Percentiles rank a stretch among this genome's conserved stretches.
Evolutionary conservation across 2,329 filamentous ascomycete genomes (phyloP).

Genomic region (Fusarium nematophilum): DNA sequence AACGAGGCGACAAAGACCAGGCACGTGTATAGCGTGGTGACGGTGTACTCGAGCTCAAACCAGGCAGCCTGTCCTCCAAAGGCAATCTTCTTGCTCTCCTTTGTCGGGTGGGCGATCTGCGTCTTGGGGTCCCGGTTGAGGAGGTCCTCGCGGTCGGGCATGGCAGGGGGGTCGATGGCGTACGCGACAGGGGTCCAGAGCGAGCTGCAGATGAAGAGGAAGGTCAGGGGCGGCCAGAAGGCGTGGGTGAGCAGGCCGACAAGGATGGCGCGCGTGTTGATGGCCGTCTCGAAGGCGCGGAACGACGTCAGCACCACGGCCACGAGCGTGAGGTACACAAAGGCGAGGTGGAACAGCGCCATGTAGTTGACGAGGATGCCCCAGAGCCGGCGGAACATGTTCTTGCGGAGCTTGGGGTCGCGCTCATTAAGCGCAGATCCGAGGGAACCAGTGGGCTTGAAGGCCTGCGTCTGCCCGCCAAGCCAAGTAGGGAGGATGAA

Average conservation of each 20-base stretch:
- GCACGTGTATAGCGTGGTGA: slow-evolving; percentile 61
- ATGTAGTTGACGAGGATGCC: slow-evolving; percentile 67
- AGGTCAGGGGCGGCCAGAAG: slow-evolving; percentile 71
- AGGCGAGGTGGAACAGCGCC: slow-evolving; percentile 65
- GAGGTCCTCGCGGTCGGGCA: slow-evolving; percentile 68
- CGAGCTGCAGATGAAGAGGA: slow-evolving; percentile 65
- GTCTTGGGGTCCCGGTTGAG: slow-evolving; percentile 66
- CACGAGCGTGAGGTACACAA: slow-evolving; percentile 64
- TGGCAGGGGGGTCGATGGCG: slow-evolving; percentile 67
- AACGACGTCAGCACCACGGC: slow-evolving; percentile 63
- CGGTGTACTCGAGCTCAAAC: slow-evolving; percentile 66
- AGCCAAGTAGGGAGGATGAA: slow-evolving; percentile 70
- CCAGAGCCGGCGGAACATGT: slow-evolving; percentile 64
- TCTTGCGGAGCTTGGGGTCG: slow-evolving; percentile 61
- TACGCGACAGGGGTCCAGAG: slow-evolving; percentile 71
- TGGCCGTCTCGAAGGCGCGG: slow-evolving; percentile 58
- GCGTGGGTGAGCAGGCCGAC: slow-evolving; percentile 68
- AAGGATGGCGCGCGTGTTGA: slow-evolving; percentile 55
- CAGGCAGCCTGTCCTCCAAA: slow-evolving; percentile 65
- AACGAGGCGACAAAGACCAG: slow-evolving; percentile 60
- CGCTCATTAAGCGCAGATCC: slow-evolving; percentile 68
- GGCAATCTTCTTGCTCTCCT: slow-evolving; percentile 64
- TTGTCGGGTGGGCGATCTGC: slow-evolving; percentile 63
- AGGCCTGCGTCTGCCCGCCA: slow-evolving; percentile 67
- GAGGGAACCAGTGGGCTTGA: slow-evolving; percentile 70